These are phyloP conservation scores for Coprinopsis sp. DNA, from an alignment of 768 basidiomycete genomes.

Conservation along the genomic window DNA sequence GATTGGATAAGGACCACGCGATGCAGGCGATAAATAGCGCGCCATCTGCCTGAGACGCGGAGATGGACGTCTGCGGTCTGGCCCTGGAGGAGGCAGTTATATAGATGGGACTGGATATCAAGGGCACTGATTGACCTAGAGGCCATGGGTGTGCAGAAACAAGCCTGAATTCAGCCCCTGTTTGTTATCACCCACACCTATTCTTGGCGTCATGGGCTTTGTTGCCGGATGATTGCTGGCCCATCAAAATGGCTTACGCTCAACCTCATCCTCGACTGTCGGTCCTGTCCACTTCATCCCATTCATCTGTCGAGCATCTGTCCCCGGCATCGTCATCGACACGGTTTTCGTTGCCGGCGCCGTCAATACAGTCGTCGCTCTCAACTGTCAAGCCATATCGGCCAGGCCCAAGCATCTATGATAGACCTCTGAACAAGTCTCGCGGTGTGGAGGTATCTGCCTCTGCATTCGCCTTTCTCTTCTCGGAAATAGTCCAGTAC, in stretches of 20 bases:
- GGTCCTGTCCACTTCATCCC: constrained; percentile 58
- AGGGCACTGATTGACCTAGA: constrained; percentile 42
- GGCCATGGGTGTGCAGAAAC: constrained; percentile 26
- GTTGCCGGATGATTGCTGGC: constrained; percentile 1
- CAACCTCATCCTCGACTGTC: constrained; percentile 68
- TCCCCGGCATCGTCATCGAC: constrained; percentile 59
- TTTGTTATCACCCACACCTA: constrained; percentile 2
- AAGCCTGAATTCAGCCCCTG: constrained; percentile 8
- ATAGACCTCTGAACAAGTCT: constrained; percentile 84
- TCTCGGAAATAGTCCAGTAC: constrained; percentile 92
- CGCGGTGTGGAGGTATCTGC: constrained; percentile 79
- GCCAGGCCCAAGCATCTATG: constrained; percentile 71
- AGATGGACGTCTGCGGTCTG: constrained; percentile 77
- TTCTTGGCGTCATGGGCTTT: constrained; percentile 1
- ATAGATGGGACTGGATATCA: constrained; percentile 72
- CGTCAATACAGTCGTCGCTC: constrained; percentile 42
- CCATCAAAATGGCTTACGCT: constrained; percentile 42
- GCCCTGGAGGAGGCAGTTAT: constrained; percentile 64
- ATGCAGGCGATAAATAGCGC: constrained; percentile 74
- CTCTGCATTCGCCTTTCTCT: constrained; percentile 83
- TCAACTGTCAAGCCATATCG: constrained; percentile 39
- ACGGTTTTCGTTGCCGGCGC: constrained; percentile 63
- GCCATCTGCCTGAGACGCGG: constrained; percentile 59
- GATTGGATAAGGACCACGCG: constrained; percentile 86
- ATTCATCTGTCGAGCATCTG: constrained; percentile 45